Evolutionary conservation across 176 grass and related monocot genomes (phyloP).

Genomic region (Phragmites australis): DNA sequence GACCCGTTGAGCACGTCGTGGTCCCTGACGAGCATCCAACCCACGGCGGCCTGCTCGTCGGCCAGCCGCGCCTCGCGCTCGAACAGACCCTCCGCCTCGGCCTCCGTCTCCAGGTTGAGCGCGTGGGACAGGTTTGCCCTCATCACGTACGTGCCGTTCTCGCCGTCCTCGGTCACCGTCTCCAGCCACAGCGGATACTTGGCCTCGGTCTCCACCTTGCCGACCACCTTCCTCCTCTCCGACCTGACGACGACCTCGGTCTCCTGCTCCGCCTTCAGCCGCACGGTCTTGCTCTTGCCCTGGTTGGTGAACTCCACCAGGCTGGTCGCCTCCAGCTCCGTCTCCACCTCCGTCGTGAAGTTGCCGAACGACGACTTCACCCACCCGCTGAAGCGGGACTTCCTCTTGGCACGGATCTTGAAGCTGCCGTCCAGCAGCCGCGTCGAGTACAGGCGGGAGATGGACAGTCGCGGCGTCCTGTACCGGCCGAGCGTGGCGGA

Average conservation of each 20-base stretch:
- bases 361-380: conserved; percentile 80
- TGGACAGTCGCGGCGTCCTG: conserved; percentile 45
- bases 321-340: conserved; percentile 56
- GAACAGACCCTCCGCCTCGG: conserved; percentile 14
- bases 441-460: conserved; percentile 51
- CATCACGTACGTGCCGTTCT: conserved; percentile 51
- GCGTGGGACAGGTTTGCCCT: conserved; percentile 60
- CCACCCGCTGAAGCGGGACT: conserved; percentile 63
- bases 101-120: conserved; percentile 40
- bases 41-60: conserved; percentile 63
- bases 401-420: conserved; percentile 53
- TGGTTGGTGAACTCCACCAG: conserved; percentile 53
- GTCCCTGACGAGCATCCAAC: conserved; percentile 77
- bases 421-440: conserved; percentile 53
- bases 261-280: conserved; percentile 55
- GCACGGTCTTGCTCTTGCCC: conserved; percentile 60
- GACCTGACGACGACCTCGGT: conserved; percentile 37
- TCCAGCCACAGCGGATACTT: conserved; percentile 63
- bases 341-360: conserved; percentile 74
- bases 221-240: conserved; percentile 36
- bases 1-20: conserved; percentile 71
- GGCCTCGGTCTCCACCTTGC: conserved; percentile 38
- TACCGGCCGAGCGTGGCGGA: conserved; percentile 44
- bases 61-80: conserved; percentile 15
- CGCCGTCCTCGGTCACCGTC: conserved; percentile 42